Evolutionary conservation across 2,329 filamentous ascomycete genomes (phyloP).

Genomic region (Penicillium digitatum): DNA sequence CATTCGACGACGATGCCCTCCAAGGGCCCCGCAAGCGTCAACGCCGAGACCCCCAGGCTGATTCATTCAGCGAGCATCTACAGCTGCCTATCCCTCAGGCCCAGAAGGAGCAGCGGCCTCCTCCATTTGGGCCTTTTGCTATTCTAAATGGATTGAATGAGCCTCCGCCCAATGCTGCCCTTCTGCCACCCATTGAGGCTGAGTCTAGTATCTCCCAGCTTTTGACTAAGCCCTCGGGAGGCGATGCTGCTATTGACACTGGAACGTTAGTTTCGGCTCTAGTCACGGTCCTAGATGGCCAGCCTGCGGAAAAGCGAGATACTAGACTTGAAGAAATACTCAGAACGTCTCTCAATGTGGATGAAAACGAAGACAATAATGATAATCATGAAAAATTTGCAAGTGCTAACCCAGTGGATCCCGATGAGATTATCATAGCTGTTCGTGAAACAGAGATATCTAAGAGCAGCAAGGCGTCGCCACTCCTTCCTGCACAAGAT

Average conservation of each 20-base stretch:
- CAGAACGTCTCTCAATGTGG: slow-evolving; percentile 24
- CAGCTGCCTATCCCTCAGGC: slow-evolving; percentile 47
- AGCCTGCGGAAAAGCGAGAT: slow-evolving; percentile 31
- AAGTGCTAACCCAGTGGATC: slow-evolving; percentile 6
- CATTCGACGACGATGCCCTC: slow-evolving; percentile 36
- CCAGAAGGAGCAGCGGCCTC: slow-evolving; percentile 45
- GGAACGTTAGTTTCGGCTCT: slow-evolving; percentile 15
- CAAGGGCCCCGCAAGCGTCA: slow-evolving; percentile 42
- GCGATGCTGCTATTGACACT: slow-evolving; percentile 25
- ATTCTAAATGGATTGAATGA: slow-evolving; percentile 60
- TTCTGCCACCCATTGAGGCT: slow-evolving; percentile 59
- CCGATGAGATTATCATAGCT: slow-evolving; percentile 1
- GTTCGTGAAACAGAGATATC: slow-evolving; percentile 8
- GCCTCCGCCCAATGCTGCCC: slow-evolving; percentile 57
- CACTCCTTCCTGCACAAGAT: slow-evolving; percentile 12
- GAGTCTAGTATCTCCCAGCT: slow-evolving; percentile 40
- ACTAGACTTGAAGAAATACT: slow-evolving; percentile 37
- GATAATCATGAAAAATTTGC: slow-evolving; percentile 14
- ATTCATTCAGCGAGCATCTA: slow-evolving; percentile 44
- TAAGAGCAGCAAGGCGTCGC: slow-evolving; percentile 1
- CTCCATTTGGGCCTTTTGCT: slow-evolving; percentile 44
- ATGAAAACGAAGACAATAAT: slow-evolving; percentile 17
- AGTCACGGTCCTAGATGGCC: slow-evolving; percentile 18
- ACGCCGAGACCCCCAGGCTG: slow-evolving; percentile 41
- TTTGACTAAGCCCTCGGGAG: slow-evolving; percentile 34